These are phyloP conservation scores for Diversispora epigaea DNA, from an alignment of 192 early-diverging fungal genomes.

Conservation along the genomic window DNA sequence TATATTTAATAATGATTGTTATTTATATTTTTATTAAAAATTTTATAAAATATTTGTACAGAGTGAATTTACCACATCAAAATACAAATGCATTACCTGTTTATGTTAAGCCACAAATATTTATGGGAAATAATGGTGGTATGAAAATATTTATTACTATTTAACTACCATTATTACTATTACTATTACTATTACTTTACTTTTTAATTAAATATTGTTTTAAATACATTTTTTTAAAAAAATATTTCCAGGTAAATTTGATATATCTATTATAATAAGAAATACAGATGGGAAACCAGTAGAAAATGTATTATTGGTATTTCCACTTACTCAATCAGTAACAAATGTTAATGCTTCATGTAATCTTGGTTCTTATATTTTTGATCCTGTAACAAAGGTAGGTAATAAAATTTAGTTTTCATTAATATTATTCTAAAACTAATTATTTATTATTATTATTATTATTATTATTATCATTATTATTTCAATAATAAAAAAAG, in stretches of 20 bases:
- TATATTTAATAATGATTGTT: neutral
- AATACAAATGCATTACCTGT: conserved; percentile 59
- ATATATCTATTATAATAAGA: conserved; percentile 64
- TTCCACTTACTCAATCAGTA: conserved; percentile 60
- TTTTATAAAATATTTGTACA: conserved; percentile 35
- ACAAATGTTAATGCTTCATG: conserved; percentile 61
- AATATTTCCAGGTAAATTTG: conserved; percentile 59
- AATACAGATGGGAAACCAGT: conserved; percentile 64
- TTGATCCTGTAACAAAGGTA: conserved; percentile 67
- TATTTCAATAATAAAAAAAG: neutral
- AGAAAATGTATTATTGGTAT: conserved; percentile 60
- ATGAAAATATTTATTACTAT: conserved; percentile 2
- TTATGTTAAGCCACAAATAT: conserved; percentile 62
- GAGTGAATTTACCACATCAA: conserved; percentile 58
- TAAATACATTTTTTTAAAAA: too few species aligned
- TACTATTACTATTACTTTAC: neutral
- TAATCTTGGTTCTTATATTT: conserved; percentile 66
- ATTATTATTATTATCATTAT: too few species aligned
- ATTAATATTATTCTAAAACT: neutral
- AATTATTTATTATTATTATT: neutral
- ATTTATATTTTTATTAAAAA: too few species aligned
- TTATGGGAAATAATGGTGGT: conserved; percentile 58
- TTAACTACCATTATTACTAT: neutral
- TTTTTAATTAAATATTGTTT: neutral
- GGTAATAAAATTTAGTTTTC: neutral